A percentile compares a stretch with the other conserved stretches of the same genome.
These are phyloP conservation scores for Fusarium redolens DNA, from an alignment of 2,329 filamentous ascomycete genomes.

Conservation along the genomic window DNA sequence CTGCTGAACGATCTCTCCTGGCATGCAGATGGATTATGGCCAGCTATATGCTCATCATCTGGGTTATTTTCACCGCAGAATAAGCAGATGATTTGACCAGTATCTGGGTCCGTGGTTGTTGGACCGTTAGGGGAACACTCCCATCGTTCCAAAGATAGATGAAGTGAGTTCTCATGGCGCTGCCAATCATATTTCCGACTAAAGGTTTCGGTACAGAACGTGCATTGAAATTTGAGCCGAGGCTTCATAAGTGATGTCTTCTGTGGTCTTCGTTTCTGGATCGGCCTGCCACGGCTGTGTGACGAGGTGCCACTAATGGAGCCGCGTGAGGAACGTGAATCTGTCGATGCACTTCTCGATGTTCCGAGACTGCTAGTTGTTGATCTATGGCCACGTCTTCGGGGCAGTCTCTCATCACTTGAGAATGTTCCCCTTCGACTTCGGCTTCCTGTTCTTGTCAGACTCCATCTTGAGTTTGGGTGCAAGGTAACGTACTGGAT, in stretches of 20 bases:
- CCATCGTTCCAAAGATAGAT: conserved; percentile 59
- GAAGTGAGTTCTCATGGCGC: conserved; percentile 62
- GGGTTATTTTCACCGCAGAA: conserved; percentile 52
- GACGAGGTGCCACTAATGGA: conserved; percentile 23
- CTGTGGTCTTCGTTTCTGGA: conserved; percentile 13
- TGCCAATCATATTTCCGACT: conserved; percentile 59
- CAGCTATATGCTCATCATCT: conserved; percentile 46
- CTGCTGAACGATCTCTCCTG: conserved; percentile 60
- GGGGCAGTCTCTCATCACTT: conserved; percentile 11
- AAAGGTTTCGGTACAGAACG: conserved; percentile 59
- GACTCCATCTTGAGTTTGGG: conserved; percentile 55
- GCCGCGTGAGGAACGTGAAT: conserved; percentile 25
- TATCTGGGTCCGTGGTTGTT: conserved; percentile 51
- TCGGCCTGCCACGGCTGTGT: conserved; percentile 9
- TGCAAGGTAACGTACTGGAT: neutral
- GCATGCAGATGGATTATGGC: conserved; percentile 57
- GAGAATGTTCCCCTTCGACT: conserved; percentile 27
- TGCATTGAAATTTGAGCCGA: conserved; percentile 52
- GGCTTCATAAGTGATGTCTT: conserved; percentile 15
- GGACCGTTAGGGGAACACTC: conserved; percentile 53
- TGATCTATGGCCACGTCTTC: conserved; percentile 21
- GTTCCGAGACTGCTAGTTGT: conserved; percentile 28
- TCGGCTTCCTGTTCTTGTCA: conserved; percentile 42
- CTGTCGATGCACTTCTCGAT: conserved; percentile 32
- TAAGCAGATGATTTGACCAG: conserved; percentile 44